A percentile compares a stretch with the other conserved stretches of the same genome.
Conservation (phyloP, 2,329 filamentous ascomycete species). For the Periconia digitata region DNA sequence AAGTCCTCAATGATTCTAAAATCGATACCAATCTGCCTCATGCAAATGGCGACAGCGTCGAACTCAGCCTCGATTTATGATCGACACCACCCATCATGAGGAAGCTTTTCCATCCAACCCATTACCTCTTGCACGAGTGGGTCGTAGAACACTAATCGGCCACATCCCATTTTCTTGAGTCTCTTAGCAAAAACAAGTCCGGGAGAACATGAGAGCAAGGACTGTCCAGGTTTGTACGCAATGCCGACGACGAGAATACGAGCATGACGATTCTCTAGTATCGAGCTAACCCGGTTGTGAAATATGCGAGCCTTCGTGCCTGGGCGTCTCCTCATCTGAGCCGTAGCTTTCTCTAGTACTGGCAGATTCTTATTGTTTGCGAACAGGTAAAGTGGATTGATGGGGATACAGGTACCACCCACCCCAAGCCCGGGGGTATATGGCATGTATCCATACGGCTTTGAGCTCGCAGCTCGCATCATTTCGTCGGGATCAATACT, state of each 20-base stretch:
- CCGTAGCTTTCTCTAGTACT: slow-evolving; percentile 1
- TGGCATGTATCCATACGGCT: slow-evolving; percentile 52
- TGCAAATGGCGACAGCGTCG: slow-evolving; percentile 3
- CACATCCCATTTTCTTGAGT: slow-evolving; percentile 1
- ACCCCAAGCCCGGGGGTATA: slow-evolving; percentile 54
- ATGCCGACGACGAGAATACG: slow-evolving; percentile 5
- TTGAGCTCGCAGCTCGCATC: slow-evolving; percentile 52
- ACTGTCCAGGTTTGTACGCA: slow-evolving; percentile 4
- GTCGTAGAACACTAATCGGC: slow-evolving; percentile 2
- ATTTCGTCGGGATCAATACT: slow-evolving; percentile 55
- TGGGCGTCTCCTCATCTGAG: slow-evolving; percentile 3
- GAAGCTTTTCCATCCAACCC: slow-evolving; percentile 3
- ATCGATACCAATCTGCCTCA: slow-evolving; percentile 2
- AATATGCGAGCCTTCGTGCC: background rate
- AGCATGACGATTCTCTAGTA: background rate
- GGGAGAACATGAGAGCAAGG: background rate
- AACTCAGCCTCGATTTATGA: background rate
- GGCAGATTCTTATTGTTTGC: slow-evolving; percentile 3
- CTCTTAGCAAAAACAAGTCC: slow-evolving; percentile 1
- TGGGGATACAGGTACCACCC: slow-evolving; percentile 58
- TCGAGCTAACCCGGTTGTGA: background rate
- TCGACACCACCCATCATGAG: background rate
- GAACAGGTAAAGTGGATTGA: slow-evolving; percentile 48
- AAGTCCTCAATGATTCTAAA: background rate
- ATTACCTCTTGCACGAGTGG: slow-evolving; percentile 1